A percentile compares a stretch with the other conserved stretches of the same genome.
phyloP scores from a whole-genome alignment of 1,284 basidiomycete species.

The Moniliophthora roreri region DNA sequence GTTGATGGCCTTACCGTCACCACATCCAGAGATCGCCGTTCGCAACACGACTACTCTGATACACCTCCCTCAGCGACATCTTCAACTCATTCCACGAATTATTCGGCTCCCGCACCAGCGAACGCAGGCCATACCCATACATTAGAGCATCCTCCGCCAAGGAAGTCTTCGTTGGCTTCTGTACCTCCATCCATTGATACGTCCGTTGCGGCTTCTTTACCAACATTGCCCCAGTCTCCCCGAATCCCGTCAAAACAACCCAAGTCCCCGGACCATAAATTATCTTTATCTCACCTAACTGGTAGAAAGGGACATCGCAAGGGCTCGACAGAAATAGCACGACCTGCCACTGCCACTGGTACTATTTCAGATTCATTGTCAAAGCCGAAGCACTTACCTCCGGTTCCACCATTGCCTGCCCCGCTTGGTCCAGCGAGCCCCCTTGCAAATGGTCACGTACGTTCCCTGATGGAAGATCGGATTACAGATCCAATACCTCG shows the following conservation, averaged over 20 bases:
- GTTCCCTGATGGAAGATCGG: not conserved
- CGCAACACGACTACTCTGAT: constrained; percentile 23
- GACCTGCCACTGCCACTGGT: constrained; percentile 17
- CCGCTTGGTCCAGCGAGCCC: not conserved
- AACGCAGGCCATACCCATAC: constrained; percentile 11
- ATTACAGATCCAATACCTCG: constrained; percentile 14
- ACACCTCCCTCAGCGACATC: constrained; percentile 31
- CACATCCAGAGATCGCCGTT: constrained; percentile 18
- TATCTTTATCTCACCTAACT: constrained; percentile 17
- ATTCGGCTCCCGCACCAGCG: constrained; percentile 14
- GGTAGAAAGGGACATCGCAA: constrained; percentile 7
- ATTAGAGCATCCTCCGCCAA: constrained; percentile 5
- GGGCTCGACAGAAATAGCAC: constrained; percentile 1
- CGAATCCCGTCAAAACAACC: not conserved
- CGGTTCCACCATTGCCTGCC: constrained; percentile 19
- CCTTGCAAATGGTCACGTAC: constrained; percentile 8
- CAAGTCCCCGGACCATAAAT: constrained; percentile 20
- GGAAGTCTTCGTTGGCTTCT: constrained; percentile 12
- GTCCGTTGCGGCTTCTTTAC: constrained; percentile 14
- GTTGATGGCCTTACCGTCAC: constrained; percentile 13
- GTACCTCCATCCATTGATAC: constrained; percentile 9
- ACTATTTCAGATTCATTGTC: not conserved
- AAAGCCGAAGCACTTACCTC: constrained; percentile 16
- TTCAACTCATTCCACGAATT: constrained; percentile 27
- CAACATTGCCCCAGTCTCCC: constrained; percentile 1